A percentile compares a stretch with the other conserved stretches of the same genome.
Conservation (phyloP, 345 rosid species). For the Citrus sp. region DNA sequence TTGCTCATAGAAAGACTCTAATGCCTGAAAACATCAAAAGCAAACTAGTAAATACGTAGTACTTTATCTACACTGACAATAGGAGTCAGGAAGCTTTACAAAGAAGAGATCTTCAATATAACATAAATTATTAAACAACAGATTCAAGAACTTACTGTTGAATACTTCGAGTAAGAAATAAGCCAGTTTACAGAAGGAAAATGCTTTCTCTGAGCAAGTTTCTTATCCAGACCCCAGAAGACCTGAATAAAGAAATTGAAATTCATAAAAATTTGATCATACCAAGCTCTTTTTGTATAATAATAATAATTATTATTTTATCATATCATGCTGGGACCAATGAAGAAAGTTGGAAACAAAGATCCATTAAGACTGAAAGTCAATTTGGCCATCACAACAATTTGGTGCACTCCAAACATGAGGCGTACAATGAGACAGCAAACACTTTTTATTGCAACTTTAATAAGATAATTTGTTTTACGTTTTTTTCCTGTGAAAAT, state of each 20-base stretch:
- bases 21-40: conserved; percentile 53
- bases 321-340: background rate
- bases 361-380: background rate
- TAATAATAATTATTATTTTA: too few species aligned
- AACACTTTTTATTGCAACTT: background rate
- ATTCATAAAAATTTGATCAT: background rate
- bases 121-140: background rate
- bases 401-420: background rate
- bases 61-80: background rate
- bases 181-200: conserved; percentile 99
- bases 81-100: background rate
- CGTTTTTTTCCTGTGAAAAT: background rate
- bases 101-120: background rate
- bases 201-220: conserved; percentile 99
- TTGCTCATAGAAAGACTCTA: conserved; percentile 95
- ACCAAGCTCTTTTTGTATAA: background rate
- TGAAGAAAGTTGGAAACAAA: background rate
- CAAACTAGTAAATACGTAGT: background rate
- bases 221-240: conserved; percentile 99
- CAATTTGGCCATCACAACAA: background rate
- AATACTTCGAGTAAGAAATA: conserved; percentile 96
- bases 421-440: background rate
- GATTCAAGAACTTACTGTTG: conserved; percentile 54
- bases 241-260: conserved; percentile 52
- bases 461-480: background rate